Percentiles rank a stretch among this genome's conserved stretches.
These are phyloP conservation scores for Paramecium caudatum DNA, from an alignment of 73 alveolate species.

Conservation along the genomic window DNA sequence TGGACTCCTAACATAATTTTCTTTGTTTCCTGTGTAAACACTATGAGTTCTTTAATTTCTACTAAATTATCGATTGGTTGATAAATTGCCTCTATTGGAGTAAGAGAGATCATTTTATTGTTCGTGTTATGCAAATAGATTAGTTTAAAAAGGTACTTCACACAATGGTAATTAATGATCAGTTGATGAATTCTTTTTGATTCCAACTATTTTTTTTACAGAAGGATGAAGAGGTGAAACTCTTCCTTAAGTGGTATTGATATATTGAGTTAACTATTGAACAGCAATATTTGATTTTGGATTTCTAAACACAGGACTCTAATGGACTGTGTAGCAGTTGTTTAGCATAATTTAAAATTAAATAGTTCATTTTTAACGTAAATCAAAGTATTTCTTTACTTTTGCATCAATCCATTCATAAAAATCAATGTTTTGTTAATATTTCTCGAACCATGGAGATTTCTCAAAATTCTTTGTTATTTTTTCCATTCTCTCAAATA, in stretches of 20 bases:
- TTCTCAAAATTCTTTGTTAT: conserved; percentile 42
- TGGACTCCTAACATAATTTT: conserved; percentile 17
- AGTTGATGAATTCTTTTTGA: conserved; percentile 27
- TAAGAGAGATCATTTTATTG: neutral
- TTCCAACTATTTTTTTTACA: conserved; percentile 38
- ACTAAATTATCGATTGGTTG: conserved; percentile 40
- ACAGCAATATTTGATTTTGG: conserved; percentile 40
- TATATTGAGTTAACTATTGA: neutral
- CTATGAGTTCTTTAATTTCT: conserved; percentile 62
- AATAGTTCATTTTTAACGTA: conserved; percentile 56
- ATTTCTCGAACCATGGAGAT: conserved; percentile 57
- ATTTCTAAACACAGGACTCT: conserved; percentile 40
- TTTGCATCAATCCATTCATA: conserved; percentile 43
- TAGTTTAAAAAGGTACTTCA: conserved; percentile 63
- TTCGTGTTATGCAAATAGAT: conserved; percentile 32
- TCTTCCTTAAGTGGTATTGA: conserved; percentile 15
- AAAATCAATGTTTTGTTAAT: conserved; percentile 22
- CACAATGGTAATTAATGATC: conserved; percentile 39
- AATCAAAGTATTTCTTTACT: conserved; percentile 59
- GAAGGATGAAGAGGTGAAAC: conserved; percentile 17
- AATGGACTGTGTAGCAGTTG: conserved; percentile 30
- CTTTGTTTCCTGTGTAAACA: conserved; percentile 50
- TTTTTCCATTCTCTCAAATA: conserved; percentile 61
- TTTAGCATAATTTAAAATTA: conserved; percentile 43
- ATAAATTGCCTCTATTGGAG: conserved; percentile 48